These are phyloP conservation scores for Handroanthus guayacan DNA, from an alignment of 257 asterid species.

Conservation along the genomic window DNA sequence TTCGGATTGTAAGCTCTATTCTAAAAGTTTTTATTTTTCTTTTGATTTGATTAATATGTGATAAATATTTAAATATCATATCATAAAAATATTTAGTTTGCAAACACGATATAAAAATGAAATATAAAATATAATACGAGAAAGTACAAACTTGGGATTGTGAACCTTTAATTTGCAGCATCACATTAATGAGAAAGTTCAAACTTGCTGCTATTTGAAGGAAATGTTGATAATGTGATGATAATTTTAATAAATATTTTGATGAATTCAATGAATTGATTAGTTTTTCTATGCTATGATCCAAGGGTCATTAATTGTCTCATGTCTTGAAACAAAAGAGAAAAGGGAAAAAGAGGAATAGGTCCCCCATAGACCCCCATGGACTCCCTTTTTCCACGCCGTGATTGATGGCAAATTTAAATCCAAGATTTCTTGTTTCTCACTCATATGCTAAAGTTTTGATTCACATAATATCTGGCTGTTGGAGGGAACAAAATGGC, in stretches of 20 bases:
- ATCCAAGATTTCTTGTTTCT: slow-evolving; percentile 41
- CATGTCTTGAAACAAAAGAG: not conserved
- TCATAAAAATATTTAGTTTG: no score
- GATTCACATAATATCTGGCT: slow-evolving; percentile 2
- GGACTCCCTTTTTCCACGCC: slow-evolving; percentile 34
- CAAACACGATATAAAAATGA: no score
- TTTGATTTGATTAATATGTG: no score
- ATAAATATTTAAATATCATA: no score
- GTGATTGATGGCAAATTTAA: slow-evolving; percentile 52
- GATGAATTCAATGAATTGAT: slow-evolving; percentile 19
- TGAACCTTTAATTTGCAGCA: not conserved
- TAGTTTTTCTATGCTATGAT: not conserved
- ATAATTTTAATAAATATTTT: slow-evolving; percentile 11
- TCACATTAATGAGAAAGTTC: slow-evolving; percentile 16
- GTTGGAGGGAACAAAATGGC: not conserved
- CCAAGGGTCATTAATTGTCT: slow-evolving; percentile 3
- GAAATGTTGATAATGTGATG: slow-evolving; percentile 34
- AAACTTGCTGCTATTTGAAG: slow-evolving; percentile 40
- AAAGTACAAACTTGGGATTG: no score
- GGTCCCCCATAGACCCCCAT: not conserved
- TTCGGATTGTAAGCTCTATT: slow-evolving; percentile 14
- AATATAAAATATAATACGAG: no score
- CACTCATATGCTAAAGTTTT: slow-evolving; percentile 40
- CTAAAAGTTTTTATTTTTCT: not conserved
- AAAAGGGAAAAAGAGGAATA: slow-evolving; percentile 17